A percentile compares a stretch with the other conserved stretches of the same genome.
These are phyloP conservation scores for Macrolepiota albuminosa DNA, from an alignment of 768 basidiomycete species.

Conservation along the genomic window DNA sequence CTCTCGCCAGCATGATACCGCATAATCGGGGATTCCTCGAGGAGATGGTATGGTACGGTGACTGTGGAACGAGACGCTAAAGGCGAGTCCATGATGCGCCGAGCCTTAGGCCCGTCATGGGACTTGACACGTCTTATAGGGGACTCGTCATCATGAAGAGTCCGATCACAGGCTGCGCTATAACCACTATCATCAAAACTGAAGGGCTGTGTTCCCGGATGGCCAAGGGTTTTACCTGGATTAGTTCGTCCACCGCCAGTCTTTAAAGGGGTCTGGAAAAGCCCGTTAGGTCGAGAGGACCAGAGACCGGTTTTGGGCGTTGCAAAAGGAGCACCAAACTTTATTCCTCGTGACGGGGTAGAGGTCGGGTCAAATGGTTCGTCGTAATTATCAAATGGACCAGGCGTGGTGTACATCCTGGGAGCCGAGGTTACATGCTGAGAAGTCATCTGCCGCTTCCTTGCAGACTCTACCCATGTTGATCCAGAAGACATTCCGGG, in stretches of 20 bases:
- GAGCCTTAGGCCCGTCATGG: slow-evolving; percentile 26
- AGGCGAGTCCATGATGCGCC: slow-evolving; percentile 30
- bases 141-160: slow-evolving; percentile 42
- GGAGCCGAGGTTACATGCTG: slow-evolving; percentile 32
- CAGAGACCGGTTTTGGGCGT: slow-evolving; percentile 60
- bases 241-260: slow-evolving; percentile 25
- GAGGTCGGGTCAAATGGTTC: slow-evolving; percentile 76
- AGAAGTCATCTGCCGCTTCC: slow-evolving; percentile 53
- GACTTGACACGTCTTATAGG: slow-evolving; percentile 43
- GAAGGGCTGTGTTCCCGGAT: slow-evolving; percentile 22
- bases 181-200: slow-evolving; percentile 26
- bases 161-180: slow-evolving; percentile 20
- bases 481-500: slow-evolving; percentile 28
- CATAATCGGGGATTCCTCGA: slow-evolving; percentile 33
- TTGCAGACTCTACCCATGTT: slow-evolving; percentile 48
- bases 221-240: slow-evolving; percentile 23
- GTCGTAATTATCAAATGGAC: slow-evolving; percentile 32
- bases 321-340: slow-evolving; percentile 49
- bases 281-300: slow-evolving; percentile 35
- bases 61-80: slow-evolving; percentile 20
- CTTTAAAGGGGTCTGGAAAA: slow-evolving; percentile 53
- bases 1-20: slow-evolving; percentile 18
- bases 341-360: slow-evolving; percentile 77
- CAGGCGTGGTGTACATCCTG: slow-evolving; percentile 37
- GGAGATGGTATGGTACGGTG: slow-evolving; percentile 9